These are phyloP conservation scores for Podila horticola DNA, from an alignment of 192 early-diverging fungal genomes.

Conservation along the genomic window DNA sequence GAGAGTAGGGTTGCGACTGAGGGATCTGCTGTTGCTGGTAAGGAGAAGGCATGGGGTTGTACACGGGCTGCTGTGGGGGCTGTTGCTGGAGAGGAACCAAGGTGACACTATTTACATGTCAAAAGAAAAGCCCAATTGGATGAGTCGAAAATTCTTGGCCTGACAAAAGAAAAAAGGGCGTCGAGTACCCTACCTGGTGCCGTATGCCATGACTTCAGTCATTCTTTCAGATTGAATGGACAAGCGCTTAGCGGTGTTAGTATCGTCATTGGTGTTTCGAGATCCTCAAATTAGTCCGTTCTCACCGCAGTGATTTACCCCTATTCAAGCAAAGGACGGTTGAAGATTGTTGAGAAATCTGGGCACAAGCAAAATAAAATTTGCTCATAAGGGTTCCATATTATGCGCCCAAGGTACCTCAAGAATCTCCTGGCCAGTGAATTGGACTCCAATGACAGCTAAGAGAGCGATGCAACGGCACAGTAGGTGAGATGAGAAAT, in stretches of 20 bases:
- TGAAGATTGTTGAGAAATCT: too few species aligned
- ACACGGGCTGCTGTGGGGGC: conserved; percentile 11
- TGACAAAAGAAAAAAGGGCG: neutral
- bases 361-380: too few species aligned
- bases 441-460: conserved; percentile 2
- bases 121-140: neutral
- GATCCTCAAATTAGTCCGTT: too few species aligned
- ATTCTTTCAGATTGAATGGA: conserved; percentile 5
- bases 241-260: too few species aligned
- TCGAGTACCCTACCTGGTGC: neutral
- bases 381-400: too few species aligned
- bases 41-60: neutral
- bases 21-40: conserved; percentile 6
- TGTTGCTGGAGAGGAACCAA: conserved; percentile 31
- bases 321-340: too few species aligned
- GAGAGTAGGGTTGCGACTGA: neutral
- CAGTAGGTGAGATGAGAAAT: too few species aligned
- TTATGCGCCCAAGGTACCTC: conserved; percentile 6
- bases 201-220: conserved; percentile 51
- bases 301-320: too few species aligned
- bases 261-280: too few species aligned
- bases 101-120: conserved; percentile 24
- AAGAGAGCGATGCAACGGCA: too few species aligned
- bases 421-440: conserved; percentile 14
- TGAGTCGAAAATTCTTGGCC: neutral